Conservation (phyloP, 2,329 filamentous ascomycete genomes). For the Ophiostoma australiae region DNA sequence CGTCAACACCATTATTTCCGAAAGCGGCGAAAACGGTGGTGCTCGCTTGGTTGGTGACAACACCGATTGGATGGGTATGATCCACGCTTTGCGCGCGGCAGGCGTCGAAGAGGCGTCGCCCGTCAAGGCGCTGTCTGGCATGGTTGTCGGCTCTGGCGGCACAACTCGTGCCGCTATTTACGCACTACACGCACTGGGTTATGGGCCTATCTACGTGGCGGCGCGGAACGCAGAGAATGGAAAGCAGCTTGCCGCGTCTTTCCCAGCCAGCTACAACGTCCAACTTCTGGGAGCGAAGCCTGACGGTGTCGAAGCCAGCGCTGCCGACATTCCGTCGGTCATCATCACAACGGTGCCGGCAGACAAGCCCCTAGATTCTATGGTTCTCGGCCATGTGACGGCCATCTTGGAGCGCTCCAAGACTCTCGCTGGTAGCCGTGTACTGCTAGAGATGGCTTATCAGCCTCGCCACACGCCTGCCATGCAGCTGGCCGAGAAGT, state of each 20-base stretch:
- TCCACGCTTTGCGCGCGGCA: slow-evolving; percentile 65
- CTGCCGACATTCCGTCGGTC: slow-evolving; percentile 55
- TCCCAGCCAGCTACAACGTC: slow-evolving; percentile 69
- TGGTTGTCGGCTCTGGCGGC: slow-evolving; percentile 87
- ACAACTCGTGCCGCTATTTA: slow-evolving; percentile 90
- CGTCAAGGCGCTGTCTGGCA: slow-evolving; percentile 48
- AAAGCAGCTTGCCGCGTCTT: slow-evolving; percentile 60
- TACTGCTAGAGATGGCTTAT: slow-evolving; percentile 94
- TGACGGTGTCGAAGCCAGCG: slow-evolving; percentile 40
- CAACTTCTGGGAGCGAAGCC: slow-evolving; percentile 52
- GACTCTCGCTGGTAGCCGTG: slow-evolving; percentile 40
- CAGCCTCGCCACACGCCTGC: slow-evolving; percentile 77
- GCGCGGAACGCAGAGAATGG: slow-evolving; percentile 71
- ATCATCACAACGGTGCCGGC: slow-evolving; percentile 89
- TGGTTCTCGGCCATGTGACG: slow-evolving; percentile 61
- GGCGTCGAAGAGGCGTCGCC: slow-evolving; percentile 48
- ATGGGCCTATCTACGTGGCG: slow-evolving; percentile 79
- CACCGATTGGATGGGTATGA: slow-evolving; percentile 94
- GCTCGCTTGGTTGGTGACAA: slow-evolving; percentile 73
- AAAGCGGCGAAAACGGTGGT: slow-evolving; percentile 37
- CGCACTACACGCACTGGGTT: slow-evolving; percentile 77
- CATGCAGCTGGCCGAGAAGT: slow-evolving; percentile 75
- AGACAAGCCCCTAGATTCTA: slow-evolving; percentile 71
- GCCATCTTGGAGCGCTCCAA: slow-evolving; percentile 43
- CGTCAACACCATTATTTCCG: slow-evolving; percentile 86